Percentiles rank a stretch among this genome's conserved stretches.
Evolutionary conservation across 2,329 filamentous ascomycete genomes (phyloP).

Genomic region (Clarireedia paspali): DNA sequence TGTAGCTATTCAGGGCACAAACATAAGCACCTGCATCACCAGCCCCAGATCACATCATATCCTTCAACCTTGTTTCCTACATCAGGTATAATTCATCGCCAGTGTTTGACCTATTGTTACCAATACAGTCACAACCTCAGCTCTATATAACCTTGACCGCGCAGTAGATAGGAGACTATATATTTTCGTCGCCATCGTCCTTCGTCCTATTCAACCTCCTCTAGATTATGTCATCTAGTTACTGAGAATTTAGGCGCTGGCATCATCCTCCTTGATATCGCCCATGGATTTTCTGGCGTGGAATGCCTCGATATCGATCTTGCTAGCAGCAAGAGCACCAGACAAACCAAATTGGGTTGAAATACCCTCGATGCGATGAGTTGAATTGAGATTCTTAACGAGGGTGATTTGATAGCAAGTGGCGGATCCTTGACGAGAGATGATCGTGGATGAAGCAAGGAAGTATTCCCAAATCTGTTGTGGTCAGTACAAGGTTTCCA

Average conservation of each 20-base stretch:
- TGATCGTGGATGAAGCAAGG: slow-evolving; percentile 68
- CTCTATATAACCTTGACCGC: background rate
- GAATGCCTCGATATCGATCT: slow-evolving; percentile 18
- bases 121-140: background rate
- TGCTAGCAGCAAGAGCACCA: slow-evolving; percentile 45
- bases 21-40: background rate
- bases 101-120: background rate
- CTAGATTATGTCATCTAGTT: no score
- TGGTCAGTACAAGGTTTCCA: slow-evolving; percentile 11
- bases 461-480: slow-evolving; percentile 75
- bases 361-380: slow-evolving; percentile 67
- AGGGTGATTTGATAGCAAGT: slow-evolving; percentile 73
- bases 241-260: slow-evolving; percentile 4
- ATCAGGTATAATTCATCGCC: background rate
- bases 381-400: slow-evolving; percentile 79
- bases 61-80: background rate
- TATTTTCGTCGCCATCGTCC: background rate
- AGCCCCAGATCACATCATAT: background rate
- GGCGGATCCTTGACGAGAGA: slow-evolving; percentile 65
- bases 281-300: slow-evolving; percentile 1
- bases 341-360: slow-evolving; percentile 55
- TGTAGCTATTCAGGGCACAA: slow-evolving; percentile 5
- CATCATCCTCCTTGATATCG: background rate
- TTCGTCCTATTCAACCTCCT: background rate
- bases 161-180: background rate